These are phyloP conservation scores for Pseudogymnoascus sp. DNA, from an alignment of 2,329 filamentous ascomycete species.

Conservation along the genomic window DNA sequence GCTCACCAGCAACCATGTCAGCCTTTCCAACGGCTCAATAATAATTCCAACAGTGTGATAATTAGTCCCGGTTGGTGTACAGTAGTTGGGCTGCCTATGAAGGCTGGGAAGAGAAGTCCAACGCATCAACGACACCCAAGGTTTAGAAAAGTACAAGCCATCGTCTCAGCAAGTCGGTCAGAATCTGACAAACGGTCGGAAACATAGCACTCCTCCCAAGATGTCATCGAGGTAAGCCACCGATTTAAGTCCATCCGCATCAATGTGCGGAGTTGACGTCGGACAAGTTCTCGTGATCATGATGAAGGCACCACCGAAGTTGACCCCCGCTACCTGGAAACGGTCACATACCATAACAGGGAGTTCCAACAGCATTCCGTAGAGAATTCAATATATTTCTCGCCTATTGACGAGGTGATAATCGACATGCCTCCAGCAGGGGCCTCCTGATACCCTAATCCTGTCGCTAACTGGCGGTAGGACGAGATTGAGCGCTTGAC, in stretches of 20 bases:
- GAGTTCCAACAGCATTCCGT: constrained; percentile 62
- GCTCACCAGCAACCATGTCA: background rate
- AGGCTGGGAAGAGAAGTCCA: background rate
- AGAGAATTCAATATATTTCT: constrained; percentile 57
- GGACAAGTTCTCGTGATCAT: constrained; percentile 30
- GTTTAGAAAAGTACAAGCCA: background rate
- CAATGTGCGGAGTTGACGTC: constrained; percentile 15
- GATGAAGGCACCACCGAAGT: constrained; percentile 42
- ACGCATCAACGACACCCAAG: background rate
- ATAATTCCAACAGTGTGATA: constrained; percentile 5
- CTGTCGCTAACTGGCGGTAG: constrained; percentile 33
- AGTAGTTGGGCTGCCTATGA: constrained; percentile 3
- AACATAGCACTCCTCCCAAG: background rate
- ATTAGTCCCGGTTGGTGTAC: constrained; percentile 3
- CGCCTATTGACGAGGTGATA: constrained; percentile 63
- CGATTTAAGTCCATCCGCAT: background rate
- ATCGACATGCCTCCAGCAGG: constrained; percentile 7
- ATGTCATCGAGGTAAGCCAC: background rate
- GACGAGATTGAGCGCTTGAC: constrained; percentile 61
- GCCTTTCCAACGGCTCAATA: background rate
- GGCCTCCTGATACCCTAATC: constrained; percentile 1
- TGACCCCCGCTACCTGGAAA: constrained; percentile 52
- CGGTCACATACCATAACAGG: constrained; percentile 53
- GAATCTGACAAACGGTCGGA: background rate
- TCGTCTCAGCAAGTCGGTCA: background rate